phyloP scores from a whole-genome alignment of 148 eudicot genomes.

The Nyssa sinensis region DNA sequence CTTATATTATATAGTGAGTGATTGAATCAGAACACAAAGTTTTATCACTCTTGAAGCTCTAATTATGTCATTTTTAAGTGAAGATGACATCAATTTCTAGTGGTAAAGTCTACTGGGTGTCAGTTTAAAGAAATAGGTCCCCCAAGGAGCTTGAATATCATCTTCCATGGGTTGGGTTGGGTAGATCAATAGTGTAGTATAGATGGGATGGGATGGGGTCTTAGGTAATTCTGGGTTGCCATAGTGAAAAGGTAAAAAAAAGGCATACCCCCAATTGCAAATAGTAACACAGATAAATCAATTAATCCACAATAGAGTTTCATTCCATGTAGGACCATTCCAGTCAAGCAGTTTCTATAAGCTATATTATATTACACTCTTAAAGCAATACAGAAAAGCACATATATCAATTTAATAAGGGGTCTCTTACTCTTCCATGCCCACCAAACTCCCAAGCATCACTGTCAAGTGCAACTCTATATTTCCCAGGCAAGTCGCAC shows the following conservation, averaged over 20 bases:
- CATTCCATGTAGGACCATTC: background rate
- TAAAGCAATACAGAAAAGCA: background rate
- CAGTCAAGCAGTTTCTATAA: background rate
- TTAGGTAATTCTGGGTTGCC: background rate
- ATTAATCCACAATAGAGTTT: constrained; percentile 2
- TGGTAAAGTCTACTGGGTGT: background rate
- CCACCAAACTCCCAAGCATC: constrained; percentile 96
- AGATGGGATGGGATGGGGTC: background rate
- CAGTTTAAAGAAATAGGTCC: background rate
- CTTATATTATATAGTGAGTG: background rate
- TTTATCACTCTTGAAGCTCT: background rate
- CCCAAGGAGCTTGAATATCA: background rate
- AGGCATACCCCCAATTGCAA: background rate
- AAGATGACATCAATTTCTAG: background rate
- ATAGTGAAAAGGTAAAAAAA: background rate
- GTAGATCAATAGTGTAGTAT: background rate
- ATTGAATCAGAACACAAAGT: background rate
- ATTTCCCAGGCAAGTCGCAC: constrained; percentile 96
- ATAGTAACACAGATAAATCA: background rate
- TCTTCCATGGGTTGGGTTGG: background rate
- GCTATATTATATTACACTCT: background rate
- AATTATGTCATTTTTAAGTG: background rate
- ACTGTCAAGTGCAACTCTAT: constrained; percentile 93
- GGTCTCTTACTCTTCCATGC: constrained; percentile 79
- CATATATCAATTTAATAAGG: background rate